Percentiles rank a stretch among this genome's conserved stretches.
phyloP scores from a whole-genome alignment of 2,329 filamentous ascomycete genomes.

The Arthrobotrys pseudoclavata region DNA sequence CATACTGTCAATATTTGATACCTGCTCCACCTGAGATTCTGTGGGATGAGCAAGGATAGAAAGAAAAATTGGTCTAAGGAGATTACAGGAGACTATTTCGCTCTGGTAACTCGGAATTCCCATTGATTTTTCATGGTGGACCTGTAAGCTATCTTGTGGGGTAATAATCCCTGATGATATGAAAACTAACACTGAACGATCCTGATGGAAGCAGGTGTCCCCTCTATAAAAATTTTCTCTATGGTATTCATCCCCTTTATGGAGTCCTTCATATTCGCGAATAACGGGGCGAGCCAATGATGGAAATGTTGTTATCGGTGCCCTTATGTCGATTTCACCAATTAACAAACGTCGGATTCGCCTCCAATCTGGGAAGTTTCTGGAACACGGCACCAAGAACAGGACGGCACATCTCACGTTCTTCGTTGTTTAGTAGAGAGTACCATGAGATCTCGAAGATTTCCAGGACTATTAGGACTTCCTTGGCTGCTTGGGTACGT shows the following conservation, averaged over 20 bases:
- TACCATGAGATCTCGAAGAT: constrained; percentile 24
- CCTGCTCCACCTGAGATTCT: too few relatives aligned
- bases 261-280: neutral
- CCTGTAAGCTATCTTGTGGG: too few relatives aligned
- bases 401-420: constrained; percentile 4
- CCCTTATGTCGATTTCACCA: constrained; percentile 18
- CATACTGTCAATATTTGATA: too few relatives aligned
- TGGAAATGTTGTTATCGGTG: constrained; percentile 10
- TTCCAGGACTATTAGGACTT: constrained; percentile 19
- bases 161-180: too few relatives aligned
- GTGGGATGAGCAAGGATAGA: too few relatives aligned
- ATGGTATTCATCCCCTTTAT: neutral
- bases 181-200: too few relatives aligned
- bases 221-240: neutral
- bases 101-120: too few relatives aligned
- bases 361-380: constrained; percentile 6
- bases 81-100: too few relatives aligned
- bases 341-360: constrained; percentile 15
- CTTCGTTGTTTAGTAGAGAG: constrained; percentile 1
- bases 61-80: too few relatives aligned
- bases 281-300: constrained; percentile 4
- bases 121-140: too few relatives aligned
- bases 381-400: constrained; percentile 6
- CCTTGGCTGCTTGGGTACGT: constrained; percentile 16
- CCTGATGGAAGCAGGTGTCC: neutral